Conservation (phyloP, 345 rosid genomes). For the Populus nigra region DNA sequence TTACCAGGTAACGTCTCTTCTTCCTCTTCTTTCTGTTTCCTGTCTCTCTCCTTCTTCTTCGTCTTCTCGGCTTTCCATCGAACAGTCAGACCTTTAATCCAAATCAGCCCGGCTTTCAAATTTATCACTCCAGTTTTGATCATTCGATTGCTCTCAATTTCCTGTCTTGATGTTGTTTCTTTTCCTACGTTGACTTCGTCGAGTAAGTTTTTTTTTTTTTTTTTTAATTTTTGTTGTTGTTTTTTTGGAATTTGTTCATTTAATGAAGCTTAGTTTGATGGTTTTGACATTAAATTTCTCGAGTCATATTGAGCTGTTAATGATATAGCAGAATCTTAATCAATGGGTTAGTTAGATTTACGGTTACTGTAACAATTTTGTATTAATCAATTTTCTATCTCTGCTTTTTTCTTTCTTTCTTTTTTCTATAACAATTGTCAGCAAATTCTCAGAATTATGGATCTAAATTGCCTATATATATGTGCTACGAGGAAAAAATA, state of each 20-base stretch:
- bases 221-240: not conserved
- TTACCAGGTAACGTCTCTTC: slow-evolving; percentile 25
- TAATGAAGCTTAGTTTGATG: slow-evolving; percentile 1
- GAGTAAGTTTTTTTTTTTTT: not conserved
- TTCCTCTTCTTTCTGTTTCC: too few relatives aligned
- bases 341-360: not conserved
- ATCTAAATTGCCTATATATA: not conserved
- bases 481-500: not conserved
- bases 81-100: too few relatives aligned
- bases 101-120: not conserved
- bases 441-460: not conserved
- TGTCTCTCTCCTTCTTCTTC: not conserved
- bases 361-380: not conserved
- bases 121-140: not conserved
- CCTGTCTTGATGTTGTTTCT: not conserved
- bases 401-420: too few relatives aligned
- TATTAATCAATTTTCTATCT: not conserved
- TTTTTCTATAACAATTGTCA: not conserved
- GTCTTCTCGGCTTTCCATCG: not conserved
- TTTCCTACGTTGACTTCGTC: slow-evolving; percentile 1
- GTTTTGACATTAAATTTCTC: not conserved
- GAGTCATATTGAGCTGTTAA: not conserved
- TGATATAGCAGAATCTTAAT: not conserved
- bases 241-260: not conserved
- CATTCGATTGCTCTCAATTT: not conserved